Conservation (phyloP, 768 basidiomycete genomes). For the Leccinum ochraceum region DNA sequence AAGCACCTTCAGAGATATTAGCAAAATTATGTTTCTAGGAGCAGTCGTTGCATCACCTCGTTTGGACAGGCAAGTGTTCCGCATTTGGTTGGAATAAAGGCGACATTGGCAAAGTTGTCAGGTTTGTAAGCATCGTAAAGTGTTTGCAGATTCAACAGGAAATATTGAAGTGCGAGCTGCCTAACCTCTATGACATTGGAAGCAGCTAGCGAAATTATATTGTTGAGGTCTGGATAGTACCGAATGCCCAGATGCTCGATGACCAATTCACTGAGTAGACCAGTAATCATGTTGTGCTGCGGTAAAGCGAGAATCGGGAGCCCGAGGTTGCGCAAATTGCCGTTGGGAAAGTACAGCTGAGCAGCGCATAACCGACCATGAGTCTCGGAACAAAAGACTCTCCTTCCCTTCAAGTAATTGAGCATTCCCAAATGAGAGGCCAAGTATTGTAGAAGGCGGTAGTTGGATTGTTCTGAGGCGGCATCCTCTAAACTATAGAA, state of each 20-base stretch:
- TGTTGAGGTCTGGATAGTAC: constrained; percentile 2
- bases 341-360: constrained; percentile 83
- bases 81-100: constrained; percentile 18
- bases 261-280: neutral
- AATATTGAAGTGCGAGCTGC: constrained; percentile 9
- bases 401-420: constrained; percentile 4
- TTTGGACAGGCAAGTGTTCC: constrained; percentile 7
- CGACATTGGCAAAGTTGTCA: constrained; percentile 5
- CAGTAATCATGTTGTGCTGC: neutral
- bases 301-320: constrained; percentile 67
- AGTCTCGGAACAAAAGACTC: constrained; percentile 9
- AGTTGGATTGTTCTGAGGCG: constrained; percentile 17
- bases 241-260: constrained; percentile 7
- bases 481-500: constrained; percentile 9
- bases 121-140: constrained; percentile 14
- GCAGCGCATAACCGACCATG: constrained; percentile 4
- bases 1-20: constrained; percentile 14
- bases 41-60: constrained; percentile 8
- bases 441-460: constrained; percentile 47
- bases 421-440: constrained; percentile 43
- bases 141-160: constrained; percentile 13
- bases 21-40: neutral
- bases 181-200: constrained; percentile 2
- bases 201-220: constrained; percentile 9
- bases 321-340: constrained; percentile 61